Conservation (phyloP, 139 green algal species). For the Zygnema circumcarinatum region DNA sequence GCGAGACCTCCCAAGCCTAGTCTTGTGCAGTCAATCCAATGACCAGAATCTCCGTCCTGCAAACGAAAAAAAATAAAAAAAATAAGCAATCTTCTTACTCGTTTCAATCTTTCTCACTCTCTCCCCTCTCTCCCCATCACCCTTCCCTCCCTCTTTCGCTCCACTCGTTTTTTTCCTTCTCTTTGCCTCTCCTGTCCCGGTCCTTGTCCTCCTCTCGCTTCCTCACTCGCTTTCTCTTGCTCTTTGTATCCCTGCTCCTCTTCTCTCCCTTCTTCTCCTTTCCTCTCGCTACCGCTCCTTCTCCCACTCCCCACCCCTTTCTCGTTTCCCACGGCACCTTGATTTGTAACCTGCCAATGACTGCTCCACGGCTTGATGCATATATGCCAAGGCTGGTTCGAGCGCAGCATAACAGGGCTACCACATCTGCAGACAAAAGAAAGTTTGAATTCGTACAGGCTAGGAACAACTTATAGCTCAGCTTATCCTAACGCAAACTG, state of each 20-base stretch:
- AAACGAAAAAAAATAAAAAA: neutral
- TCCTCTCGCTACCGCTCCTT: no score
- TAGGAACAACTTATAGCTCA: no score
- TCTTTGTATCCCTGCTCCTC: no score
- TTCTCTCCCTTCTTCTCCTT: no score
- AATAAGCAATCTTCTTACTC: no score
- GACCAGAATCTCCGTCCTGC: slow-evolving; percentile 28
- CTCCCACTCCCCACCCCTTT: no score
- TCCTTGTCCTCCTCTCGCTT: neutral
- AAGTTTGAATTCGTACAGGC: neutral
- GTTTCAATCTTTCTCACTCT: no score
- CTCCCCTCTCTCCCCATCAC: no score
- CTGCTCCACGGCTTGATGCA: slow-evolving; percentile 71
- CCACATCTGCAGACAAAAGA: slow-evolving; percentile 30
- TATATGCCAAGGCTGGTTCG: slow-evolving; percentile 71
- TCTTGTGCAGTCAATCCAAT: slow-evolving; percentile 65
- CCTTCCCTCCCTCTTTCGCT: no score
- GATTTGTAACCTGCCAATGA: slow-evolving; percentile 71
- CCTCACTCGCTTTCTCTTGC: neutral
- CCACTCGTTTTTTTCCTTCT: no score
- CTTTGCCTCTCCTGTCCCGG: neutral
- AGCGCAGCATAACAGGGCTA: slow-evolving; percentile 71
- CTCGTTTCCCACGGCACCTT: no score
- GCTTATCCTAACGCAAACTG: no score
- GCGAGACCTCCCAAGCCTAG: slow-evolving; percentile 10